These are phyloP conservation scores for Agaricus bisporus DNA, from an alignment of 768 basidiomycete genomes.

Conservation along the genomic window DNA sequence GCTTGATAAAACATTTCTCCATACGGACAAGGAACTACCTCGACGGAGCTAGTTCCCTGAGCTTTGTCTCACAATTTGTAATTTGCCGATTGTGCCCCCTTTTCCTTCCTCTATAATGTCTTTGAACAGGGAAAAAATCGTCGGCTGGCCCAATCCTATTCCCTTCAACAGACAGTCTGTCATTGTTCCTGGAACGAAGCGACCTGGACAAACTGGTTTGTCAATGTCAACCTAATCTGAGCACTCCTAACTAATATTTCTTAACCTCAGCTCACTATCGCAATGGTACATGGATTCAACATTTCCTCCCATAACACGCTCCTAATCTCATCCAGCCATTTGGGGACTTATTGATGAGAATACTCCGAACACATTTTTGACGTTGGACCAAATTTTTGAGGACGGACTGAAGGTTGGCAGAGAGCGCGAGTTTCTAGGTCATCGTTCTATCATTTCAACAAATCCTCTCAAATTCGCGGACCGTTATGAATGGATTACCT, in stretches of 20 bases:
- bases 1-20: too few relatives aligned
- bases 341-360: constrained; percentile 51
- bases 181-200: constrained; percentile 73
- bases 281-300: constrained; percentile 41
- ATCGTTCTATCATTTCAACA: constrained; percentile 56
- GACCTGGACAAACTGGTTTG: constrained; percentile 74
- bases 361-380: constrained; percentile 44
- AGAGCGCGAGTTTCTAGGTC: constrained; percentile 56
- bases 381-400: constrained; percentile 60
- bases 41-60: too few relatives aligned
- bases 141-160: constrained; percentile 32
- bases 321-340: constrained; percentile 30
- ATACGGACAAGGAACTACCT: too few relatives aligned
- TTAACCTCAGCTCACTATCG: constrained; percentile 61
- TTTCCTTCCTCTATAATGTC: constrained; percentile 23
- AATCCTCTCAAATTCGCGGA: constrained; percentile 67
- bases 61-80: too few relatives aligned
- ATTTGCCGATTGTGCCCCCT: too few relatives aligned
- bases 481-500: constrained; percentile 71
- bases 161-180: constrained; percentile 60
- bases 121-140: constrained; percentile 23
- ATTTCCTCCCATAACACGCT: not conserved
- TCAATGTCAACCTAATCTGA: constrained; percentile 1
- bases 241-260: not conserved
- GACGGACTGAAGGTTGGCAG: constrained; percentile 48